Base-by-base conservation (phyloP, 2,329 filamentous ascomycete species). In the Pseudocercospora ulei region DNA sequence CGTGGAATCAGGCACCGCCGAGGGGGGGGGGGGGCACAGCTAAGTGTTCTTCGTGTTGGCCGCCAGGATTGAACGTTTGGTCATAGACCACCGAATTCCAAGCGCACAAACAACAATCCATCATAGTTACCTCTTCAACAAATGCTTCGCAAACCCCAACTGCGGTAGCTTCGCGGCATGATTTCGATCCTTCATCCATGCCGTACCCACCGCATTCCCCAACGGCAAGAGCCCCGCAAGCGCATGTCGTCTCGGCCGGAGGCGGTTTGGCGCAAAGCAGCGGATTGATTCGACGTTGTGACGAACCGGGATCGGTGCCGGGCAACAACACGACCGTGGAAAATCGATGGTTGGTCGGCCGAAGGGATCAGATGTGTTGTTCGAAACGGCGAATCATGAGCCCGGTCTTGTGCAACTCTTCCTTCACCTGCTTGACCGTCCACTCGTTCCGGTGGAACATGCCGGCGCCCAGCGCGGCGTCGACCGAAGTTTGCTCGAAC, bases 371-470 rank as follows among this genome's bases (percentile, higher is more conserved):
- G 38, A 59, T 52, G 33, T 59, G 67, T 1, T 70, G 70, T 52
- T 95, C 88, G 55, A 81, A 85, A 41, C 77, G 74, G 47, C 90
- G 73, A n/a, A 95, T 80, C 41, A 84, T 61, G 41, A 94, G 68
- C 0, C 83, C 83, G 56, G 78, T 75, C 22, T 72, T 68, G 14
- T 70, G 69, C 43, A 98, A 62, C 56, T 82, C 74, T 43, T 92
- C 80, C 65, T 98, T 98, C 31, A 98, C 90, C 56, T 96, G 79
- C 61, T 78, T 79, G 9, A 98, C 88, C 0, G 87, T 94, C 63
- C 88, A 98, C 66, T 98, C 88, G 23, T 81, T 84, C 33, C 90
- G 71, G 66, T 98, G 90, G 64, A 98, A 98, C 80, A 98, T 98
- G 37, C 90, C 90, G 5, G 90, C 90, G 2, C 90, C 90, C 44